phyloP scores from a whole-genome alignment of 345 rosid genomes.

The Ceriops zippeliana region DNA sequence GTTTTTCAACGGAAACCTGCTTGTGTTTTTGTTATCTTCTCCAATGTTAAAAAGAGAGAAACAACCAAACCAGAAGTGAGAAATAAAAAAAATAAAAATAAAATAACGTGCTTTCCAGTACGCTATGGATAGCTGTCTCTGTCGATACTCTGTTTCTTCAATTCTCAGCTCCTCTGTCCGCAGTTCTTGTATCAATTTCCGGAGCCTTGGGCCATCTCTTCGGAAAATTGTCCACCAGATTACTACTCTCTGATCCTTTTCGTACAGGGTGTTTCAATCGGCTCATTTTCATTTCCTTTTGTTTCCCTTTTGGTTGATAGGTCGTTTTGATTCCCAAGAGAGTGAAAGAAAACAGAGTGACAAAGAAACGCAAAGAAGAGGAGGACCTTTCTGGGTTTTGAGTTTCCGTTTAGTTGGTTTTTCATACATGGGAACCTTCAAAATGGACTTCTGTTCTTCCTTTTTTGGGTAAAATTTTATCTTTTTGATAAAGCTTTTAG shows the following conservation, averaged over 20 bases:
- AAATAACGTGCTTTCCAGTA: background rate
- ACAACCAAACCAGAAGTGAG: background rate
- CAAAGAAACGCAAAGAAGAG: background rate
- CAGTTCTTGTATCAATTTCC: slow-evolving; percentile 24
- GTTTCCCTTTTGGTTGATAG: background rate
- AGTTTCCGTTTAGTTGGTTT: background rate
- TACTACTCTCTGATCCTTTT: slow-evolving; percentile 23
- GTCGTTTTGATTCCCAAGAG: slow-evolving; percentile 10
- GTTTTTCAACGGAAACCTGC: background rate
- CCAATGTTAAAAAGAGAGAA: slow-evolving; percentile 26
- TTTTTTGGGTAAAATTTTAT: background rate
- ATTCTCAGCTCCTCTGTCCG: slow-evolving; percentile 29
- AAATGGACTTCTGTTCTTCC: background rate
- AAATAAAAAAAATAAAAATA: no score
- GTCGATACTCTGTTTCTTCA: slow-evolving; percentile 17
- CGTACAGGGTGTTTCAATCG: slow-evolving; percentile 6
- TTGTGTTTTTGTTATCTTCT: slow-evolving; percentile 26
- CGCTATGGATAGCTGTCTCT: slow-evolving; percentile 39
- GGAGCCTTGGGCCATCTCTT: slow-evolving; percentile 29
- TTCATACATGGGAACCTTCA: background rate
- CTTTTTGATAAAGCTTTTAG: background rate
- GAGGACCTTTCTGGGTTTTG: no score
- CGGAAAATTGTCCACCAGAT: slow-evolving; percentile 10
- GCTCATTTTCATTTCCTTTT: background rate
- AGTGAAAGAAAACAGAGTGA: background rate